Evolutionary conservation across 352 stramenopile species (phyloP).

Genomic region (Globisporangium solare): DNA sequence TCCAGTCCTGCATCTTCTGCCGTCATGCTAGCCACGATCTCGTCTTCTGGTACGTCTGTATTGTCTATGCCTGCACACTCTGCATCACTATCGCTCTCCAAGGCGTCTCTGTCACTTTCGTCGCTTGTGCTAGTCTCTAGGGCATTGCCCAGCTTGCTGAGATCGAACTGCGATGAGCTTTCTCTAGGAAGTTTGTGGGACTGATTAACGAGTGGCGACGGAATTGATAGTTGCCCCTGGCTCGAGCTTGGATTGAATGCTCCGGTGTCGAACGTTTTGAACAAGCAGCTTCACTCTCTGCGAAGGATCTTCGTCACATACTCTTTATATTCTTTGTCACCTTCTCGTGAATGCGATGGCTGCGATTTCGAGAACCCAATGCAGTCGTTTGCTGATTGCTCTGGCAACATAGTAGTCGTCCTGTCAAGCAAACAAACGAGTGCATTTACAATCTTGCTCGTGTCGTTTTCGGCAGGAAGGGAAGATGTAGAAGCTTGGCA

Average conservation of each 20-base stretch:
- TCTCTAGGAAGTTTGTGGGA: not conserved
- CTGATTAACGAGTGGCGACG: not conserved
- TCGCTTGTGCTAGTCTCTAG: not conserved
- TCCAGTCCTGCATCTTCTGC: constrained; percentile 9
- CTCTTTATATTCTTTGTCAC: constrained; percentile 29
- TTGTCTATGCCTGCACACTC: not conserved
- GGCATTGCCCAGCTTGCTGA: not conserved
- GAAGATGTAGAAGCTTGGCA: not conserved
- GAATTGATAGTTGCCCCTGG: not conserved
- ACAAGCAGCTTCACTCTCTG: constrained; percentile 26
- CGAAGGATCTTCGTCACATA: constrained; percentile 28
- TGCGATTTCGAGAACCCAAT: not conserved
- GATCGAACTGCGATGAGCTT: not conserved
- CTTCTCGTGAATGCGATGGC: constrained; percentile 9
- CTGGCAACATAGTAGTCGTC: constrained; percentile 1
- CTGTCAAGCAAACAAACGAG: constrained; percentile 23
- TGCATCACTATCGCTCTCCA: constrained; percentile 1
- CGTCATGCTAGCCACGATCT: constrained; percentile 12
- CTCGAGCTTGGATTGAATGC: constrained; percentile 1
- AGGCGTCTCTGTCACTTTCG: not conserved
- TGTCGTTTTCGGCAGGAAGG: not conserved
- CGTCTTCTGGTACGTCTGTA: constrained; percentile 9
- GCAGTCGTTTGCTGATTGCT: not conserved
- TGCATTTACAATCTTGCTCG: not conserved
- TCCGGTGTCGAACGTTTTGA: constrained; percentile 16